Evolutionary conservation across 2,329 filamentous ascomycete species (phyloP).

Genomic region (Sarocladiaceae sp.): DNA sequence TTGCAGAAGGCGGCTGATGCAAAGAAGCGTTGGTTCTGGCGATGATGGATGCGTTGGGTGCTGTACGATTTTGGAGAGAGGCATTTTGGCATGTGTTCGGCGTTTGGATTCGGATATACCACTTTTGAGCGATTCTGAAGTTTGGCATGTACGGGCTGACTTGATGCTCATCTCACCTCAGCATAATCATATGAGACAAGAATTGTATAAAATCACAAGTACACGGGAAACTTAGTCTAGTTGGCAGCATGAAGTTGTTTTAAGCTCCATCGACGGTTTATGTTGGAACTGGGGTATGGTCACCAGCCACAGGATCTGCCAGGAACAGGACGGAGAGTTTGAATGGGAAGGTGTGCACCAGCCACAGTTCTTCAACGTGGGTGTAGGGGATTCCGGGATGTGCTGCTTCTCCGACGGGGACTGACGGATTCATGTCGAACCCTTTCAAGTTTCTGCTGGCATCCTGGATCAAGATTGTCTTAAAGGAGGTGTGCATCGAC

Average conservation of each 20-base stretch:
- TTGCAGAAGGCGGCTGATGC: conserved; percentile 39
- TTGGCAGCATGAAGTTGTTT: background rate
- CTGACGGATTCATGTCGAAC: background rate
- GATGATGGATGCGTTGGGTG: background rate
- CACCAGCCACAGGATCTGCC: conserved; percentile 7
- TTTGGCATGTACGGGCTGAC: background rate
- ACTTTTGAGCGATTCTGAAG: background rate
- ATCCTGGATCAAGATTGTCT: no score
- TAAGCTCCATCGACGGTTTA: background rate
- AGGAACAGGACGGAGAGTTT: background rate
- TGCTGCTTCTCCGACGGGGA: background rate
- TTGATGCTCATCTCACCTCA: conserved; percentile 2
- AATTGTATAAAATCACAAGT: background rate
- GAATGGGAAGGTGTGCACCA: background rate
- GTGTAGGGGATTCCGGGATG: background rate
- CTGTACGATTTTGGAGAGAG: background rate
- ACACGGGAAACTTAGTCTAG: no score
- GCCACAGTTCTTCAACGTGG: background rate
- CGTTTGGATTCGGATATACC: background rate
- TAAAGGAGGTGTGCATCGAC: background rate
- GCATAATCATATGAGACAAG: background rate
- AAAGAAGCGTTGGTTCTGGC: conserved; percentile 26
- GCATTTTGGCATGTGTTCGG: background rate
- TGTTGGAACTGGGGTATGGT: no score
- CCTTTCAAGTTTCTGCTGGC: no score